These are phyloP conservation scores for Arthrobotrys pseudoclavata DNA, from an alignment of 2,329 filamentous ascomycete genomes.

Conservation along the genomic window DNA sequence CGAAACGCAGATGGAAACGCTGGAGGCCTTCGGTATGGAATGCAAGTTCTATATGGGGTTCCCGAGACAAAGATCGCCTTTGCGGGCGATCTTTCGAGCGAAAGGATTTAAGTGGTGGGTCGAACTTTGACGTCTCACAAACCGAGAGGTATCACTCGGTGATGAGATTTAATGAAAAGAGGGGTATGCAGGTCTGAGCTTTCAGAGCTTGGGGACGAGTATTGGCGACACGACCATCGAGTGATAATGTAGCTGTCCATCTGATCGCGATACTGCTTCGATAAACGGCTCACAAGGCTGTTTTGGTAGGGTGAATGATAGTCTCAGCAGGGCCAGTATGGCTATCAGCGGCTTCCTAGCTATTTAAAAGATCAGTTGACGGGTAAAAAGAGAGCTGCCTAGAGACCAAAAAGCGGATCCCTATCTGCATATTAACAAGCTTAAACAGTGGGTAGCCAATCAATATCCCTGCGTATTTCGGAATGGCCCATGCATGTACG, in stretches of 20 bases:
- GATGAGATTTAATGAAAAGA: slow-evolving; percentile 32
- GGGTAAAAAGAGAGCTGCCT: slow-evolving; percentile 55
- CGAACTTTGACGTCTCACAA: slow-evolving; percentile 43
- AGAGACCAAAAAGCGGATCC: slow-evolving; percentile 45
- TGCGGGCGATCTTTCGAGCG: slow-evolving; percentile 32
- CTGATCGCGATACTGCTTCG: slow-evolving; percentile 52
- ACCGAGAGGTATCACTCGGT: slow-evolving; percentile 20
- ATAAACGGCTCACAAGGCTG: slow-evolving; percentile 45
- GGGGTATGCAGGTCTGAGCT: slow-evolving; percentile 39
- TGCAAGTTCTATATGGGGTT: slow-evolving; percentile 53
- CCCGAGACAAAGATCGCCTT: slow-evolving; percentile 58
- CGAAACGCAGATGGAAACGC: slow-evolving; percentile 30
- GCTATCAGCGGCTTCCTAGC: slow-evolving; percentile 59
- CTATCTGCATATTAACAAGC: slow-evolving; percentile 57
- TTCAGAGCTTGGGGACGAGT: slow-evolving; percentile 1
- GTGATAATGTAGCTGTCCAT: slow-evolving; percentile 39
- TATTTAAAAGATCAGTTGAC: slow-evolving; percentile 52
- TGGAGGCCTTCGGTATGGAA: slow-evolving; percentile 35
- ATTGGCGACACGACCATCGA: slow-evolving; percentile 40
- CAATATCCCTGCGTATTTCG: slow-evolving; percentile 37
- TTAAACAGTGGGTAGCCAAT: slow-evolving; percentile 49
- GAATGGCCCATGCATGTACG: slow-evolving; percentile 32
- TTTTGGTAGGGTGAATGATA: slow-evolving; percentile 41
- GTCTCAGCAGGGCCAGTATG: slow-evolving; percentile 36
- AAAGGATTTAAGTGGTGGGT: slow-evolving; percentile 38